Base-by-base conservation (phyloP, 257 asterid species). In the Jaltomata sinuosa region DNA sequence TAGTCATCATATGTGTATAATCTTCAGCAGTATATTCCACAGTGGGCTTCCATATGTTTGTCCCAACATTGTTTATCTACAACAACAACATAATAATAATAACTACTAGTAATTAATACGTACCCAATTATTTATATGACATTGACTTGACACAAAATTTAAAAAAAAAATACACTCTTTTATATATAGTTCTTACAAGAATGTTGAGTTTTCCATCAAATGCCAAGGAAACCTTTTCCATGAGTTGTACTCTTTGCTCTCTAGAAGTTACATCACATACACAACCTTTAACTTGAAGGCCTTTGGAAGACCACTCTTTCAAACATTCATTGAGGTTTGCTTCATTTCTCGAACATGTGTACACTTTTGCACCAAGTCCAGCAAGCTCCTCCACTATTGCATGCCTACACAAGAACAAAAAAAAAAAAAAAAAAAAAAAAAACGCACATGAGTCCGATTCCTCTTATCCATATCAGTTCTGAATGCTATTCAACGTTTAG, bases 21-120 rank as follows among this genome's bases (percentile, higher is more conserved):
- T 96, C 98, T 67, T 90, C 97, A 25, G 97, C 88, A n/a, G 91
- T 92, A 85, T 93, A 96, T 59, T 94, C 94, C 72, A 88, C 85
- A 38, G 98, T 92, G 45, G 93, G 92, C 88, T 96, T 96, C 92
- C 97, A 87, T 82, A 96, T 87, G 87, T 93, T 94, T 57, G 98
- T 94, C 86, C 99, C 99, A 9, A 92, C 98, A 91, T 96, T 96
- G 85, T 96, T 96, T 83, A 96, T 80, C 99, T 94, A 68, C 76
- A 86, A 14, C 15, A 14, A 21, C 21, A n/a, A n/a, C 15, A n/a
- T n/a, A n/a, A n/a, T n/a, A n/a, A n/a, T n/a, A n/a, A n/a, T n/a
- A n/a, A n/a, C n/a, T n/a, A n/a, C n/a, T n/a, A n/a, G n/a, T n/a
- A n/a, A n/a, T n/a, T n/a, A n/a, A n/a, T n/a, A n/a, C n/a, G n/a